Percentiles rank a stretch among this genome's conserved stretches.
Evolutionary conservation across 2,329 filamentous ascomycete genomes (phyloP).

Genomic region (Fusarium sp.): DNA sequence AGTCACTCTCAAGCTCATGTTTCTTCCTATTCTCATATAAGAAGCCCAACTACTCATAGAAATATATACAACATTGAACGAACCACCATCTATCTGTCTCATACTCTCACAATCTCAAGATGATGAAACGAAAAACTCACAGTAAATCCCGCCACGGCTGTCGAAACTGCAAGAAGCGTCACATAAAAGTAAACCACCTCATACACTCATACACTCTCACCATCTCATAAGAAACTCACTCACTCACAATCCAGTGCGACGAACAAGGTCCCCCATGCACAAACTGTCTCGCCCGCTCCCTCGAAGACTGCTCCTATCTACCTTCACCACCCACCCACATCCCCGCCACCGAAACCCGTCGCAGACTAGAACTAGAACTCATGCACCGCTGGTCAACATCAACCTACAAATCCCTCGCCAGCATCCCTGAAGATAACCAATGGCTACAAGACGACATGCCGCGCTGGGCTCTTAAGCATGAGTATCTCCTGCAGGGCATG

Average conservation of each 20-base stretch:
- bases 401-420: slow-evolving; percentile 55
- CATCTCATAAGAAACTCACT: neutral
- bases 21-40: neutral
- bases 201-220: neutral
- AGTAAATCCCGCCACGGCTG: slow-evolving; percentile 44
- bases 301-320: slow-evolving; percentile 40
- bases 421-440: slow-evolving; percentile 51
- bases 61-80: rapidly evolving
- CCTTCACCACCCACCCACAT: slow-evolving; percentile 11
- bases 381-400: slow-evolving; percentile 63
- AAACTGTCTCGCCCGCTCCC: slow-evolving; percentile 47
- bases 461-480: slow-evolving; percentile 51
- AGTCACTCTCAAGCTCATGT: neutral
- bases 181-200: slow-evolving; percentile 36
- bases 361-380: slow-evolving; percentile 59
- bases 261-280: slow-evolving; percentile 52
- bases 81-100: no score
- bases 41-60: neutral
- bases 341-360: slow-evolving; percentile 33
- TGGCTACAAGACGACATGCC: slow-evolving; percentile 52
- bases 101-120: neutral
- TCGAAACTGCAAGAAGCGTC: slow-evolving; percentile 44
- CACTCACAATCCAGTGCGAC: slow-evolving; percentile 46
- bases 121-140: slow-evolving; percentile 42
- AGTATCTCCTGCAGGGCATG: slow-evolving; percentile 55